A percentile compares a stretch with the other conserved stretches of the same genome.
Evolutionary conservation across 2,329 filamentous ascomycete genomes (phyloP).

Genomic region (Juglanconis sp.): DNA sequence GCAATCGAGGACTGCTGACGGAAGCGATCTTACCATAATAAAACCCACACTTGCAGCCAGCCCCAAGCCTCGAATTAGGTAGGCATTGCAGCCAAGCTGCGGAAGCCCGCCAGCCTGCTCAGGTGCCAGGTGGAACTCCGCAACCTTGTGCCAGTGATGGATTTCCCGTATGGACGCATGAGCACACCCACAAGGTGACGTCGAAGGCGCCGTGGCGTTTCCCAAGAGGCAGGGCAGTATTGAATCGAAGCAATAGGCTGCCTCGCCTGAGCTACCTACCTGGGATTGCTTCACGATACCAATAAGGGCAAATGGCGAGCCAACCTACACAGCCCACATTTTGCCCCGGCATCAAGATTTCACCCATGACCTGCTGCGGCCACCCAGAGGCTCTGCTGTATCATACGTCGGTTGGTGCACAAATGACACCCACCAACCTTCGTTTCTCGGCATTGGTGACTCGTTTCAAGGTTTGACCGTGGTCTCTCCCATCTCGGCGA

Average conservation of each 20-base stretch:
- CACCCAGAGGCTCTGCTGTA: not conserved
- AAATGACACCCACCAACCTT: not conserved
- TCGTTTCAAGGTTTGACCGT: not conserved
- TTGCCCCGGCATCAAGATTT: not conserved
- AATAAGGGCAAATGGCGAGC: no score
- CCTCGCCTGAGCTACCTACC: not conserved
- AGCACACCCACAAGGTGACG: not conserved
- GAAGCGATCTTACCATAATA: not conserved
- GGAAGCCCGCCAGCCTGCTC: not conserved
- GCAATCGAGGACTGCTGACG: not conserved
- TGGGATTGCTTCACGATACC: no score
- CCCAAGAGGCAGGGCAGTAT: not conserved
- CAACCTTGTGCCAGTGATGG: no score
- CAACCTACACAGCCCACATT: no score
- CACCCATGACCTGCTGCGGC: not conserved
- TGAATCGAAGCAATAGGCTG: not conserved
- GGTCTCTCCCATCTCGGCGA: not conserved
- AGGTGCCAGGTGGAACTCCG: no score
- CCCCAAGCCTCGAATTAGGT: not conserved
- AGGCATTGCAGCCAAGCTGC: not conserved
- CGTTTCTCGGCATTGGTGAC: not conserved
- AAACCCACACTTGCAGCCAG: not conserved
- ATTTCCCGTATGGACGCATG: no score
- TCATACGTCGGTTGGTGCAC: not conserved
- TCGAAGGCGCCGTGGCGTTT: not conserved